Percentiles rank a stretch among this genome's conserved stretches.
Conservation (phyloP, 2,329 filamentous ascomycete genomes). For the Paracamarosporium sp. region DNA sequence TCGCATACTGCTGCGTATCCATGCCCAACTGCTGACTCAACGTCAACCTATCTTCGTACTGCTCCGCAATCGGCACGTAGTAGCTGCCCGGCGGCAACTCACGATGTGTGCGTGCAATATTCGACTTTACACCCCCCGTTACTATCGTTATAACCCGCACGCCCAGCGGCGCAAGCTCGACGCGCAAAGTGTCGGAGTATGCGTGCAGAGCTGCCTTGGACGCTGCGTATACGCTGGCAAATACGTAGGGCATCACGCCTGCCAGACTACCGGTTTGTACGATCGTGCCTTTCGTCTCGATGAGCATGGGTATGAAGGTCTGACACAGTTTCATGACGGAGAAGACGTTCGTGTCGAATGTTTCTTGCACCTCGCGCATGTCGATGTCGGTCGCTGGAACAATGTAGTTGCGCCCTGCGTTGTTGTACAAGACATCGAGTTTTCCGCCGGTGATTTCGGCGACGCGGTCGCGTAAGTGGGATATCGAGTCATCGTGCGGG, state of each 20-base stretch:
- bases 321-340: slow-evolving; percentile 65
- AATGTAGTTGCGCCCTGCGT: slow-evolving; percentile 64
- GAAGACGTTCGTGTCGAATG: slow-evolving; percentile 58
- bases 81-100: slow-evolving; percentile 56
- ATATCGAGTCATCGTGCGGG: slow-evolving; percentile 57
- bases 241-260: slow-evolving; percentile 46
- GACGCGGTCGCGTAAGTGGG: slow-evolving; percentile 55
- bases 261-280: slow-evolving; percentile 55
- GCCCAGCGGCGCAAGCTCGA: slow-evolving; percentile 62
- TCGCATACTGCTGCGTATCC: slow-evolving; percentile 61
- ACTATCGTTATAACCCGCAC: slow-evolving; percentile 57
- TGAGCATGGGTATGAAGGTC: slow-evolving; percentile 62
- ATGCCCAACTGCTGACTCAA: slow-evolving; percentile 63
- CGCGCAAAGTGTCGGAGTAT: slow-evolving; percentile 64
- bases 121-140: slow-evolving; percentile 66
- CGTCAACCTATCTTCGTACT: slow-evolving; percentile 59
- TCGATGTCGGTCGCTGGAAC: slow-evolving; percentile 64
- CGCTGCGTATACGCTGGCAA: slow-evolving; percentile 60
- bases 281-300: slow-evolving; percentile 53
- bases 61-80: slow-evolving; percentile 59
- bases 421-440: slow-evolving; percentile 66
- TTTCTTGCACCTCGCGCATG: slow-evolving; percentile 33
- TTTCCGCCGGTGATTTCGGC: slow-evolving; percentile 54
- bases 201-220: slow-evolving; percentile 66
- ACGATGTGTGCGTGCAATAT: slow-evolving; percentile 62